phyloP scores from a whole-genome alignment of 108 stramenopile genomes.

The Chaetoceros muelleri region DNA sequence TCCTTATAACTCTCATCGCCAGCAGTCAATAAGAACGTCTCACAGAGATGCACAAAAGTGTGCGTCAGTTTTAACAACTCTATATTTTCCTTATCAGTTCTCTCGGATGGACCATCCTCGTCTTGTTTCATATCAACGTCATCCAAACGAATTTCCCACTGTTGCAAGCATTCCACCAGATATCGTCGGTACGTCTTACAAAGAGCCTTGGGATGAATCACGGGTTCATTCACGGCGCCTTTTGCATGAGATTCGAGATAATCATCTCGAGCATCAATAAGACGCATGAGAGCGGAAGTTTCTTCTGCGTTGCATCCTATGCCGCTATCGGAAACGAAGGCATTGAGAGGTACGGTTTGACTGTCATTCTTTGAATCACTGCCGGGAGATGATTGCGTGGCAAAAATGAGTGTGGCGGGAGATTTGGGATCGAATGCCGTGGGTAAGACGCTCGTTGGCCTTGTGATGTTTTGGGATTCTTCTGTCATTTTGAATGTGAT shows the following conservation, averaged over 20 bases:
- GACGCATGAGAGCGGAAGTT: slow-evolving; percentile 42
- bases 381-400: background rate
- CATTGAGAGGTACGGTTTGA: slow-evolving; percentile 9
- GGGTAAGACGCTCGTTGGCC: no score
- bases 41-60: slow-evolving; percentile 49
- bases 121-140: slow-evolving; percentile 13
- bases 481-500: no score
- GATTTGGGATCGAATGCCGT: background rate
- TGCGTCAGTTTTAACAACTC: slow-evolving; percentile 45
- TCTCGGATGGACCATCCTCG: background rate
- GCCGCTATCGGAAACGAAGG: slow-evolving; percentile 28
- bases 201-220: slow-evolving; percentile 2
- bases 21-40: slow-evolving; percentile 48
- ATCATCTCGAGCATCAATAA: slow-evolving; percentile 44
- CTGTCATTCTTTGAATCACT: no score
- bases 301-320: slow-evolving; percentile 52
- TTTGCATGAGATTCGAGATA: no score
- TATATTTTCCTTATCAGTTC: slow-evolving; percentile 19
- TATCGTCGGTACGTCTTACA: slow-evolving; percentile 37
- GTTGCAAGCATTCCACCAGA: slow-evolving; percentile 34
- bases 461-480: no score
- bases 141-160: slow-evolving; percentile 16
- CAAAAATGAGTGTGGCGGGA: background rate
- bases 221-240: slow-evolving; percentile 2
- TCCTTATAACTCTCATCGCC: no score